Conservation (phyloP, 2,329 filamentous ascomycete species). For the Curvularia spicifera region DNA sequence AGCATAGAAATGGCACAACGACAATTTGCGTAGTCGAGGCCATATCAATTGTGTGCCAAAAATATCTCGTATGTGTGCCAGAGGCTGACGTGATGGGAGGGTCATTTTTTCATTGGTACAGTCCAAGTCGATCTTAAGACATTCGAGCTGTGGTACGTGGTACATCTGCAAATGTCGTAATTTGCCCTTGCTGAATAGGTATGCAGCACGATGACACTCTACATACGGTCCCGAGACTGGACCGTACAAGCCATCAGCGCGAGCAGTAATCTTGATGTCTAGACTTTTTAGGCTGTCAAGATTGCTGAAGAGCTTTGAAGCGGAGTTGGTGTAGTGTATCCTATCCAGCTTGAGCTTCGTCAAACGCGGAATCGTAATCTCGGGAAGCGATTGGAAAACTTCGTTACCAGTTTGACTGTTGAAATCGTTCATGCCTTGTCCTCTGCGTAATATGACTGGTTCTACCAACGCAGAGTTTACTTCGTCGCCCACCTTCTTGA, state of each 20-base stretch:
- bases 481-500: background rate
- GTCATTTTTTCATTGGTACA: too few species aligned
- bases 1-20: conserved; percentile 12
- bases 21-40: conserved; percentile 17
- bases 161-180: background rate
- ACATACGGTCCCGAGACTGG: too few species aligned
- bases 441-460: conserved; percentile 3
- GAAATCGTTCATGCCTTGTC: conserved; percentile 2
- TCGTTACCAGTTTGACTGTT: background rate
- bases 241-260: background rate
- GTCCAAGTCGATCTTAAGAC: conserved; percentile 13
- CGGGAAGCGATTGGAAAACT: background rate
- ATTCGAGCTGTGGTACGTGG: conserved; percentile 7
- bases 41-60: conserved; percentile 2
- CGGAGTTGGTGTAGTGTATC: conserved; percentile 1
- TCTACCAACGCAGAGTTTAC: background rate
- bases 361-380: background rate
- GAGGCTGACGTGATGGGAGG: background rate
- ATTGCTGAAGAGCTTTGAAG: background rate
- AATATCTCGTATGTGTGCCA: background rate
- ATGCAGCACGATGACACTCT: background rate
- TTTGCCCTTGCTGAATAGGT: background rate
- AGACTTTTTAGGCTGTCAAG: conserved; percentile 7
- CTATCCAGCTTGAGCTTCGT: conserved; percentile 10
- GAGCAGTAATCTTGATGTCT: conserved; percentile 2